phyloP scores from a whole-genome alignment of 495 filamentous ascomycete genomes.

The Talaromyces nanjingensis region DNA sequence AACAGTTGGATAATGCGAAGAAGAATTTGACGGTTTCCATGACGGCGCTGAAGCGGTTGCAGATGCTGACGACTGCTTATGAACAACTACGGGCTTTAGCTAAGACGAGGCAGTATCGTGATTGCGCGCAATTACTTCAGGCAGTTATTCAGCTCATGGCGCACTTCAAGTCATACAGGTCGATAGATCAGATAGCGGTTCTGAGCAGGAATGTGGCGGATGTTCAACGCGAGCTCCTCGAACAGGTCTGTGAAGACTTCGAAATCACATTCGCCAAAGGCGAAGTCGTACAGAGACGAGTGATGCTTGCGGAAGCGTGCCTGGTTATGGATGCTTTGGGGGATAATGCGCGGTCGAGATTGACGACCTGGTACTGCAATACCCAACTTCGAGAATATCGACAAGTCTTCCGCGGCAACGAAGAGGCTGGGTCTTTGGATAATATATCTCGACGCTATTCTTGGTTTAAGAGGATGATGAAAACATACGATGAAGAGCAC shows the following conservation, averaged over 20 bases:
- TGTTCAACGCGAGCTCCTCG: slow-evolving; percentile 84
- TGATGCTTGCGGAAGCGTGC: slow-evolving; percentile 77
- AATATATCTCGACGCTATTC: slow-evolving; percentile 93
- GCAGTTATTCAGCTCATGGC: slow-evolving; percentile 97
- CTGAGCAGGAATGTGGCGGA: slow-evolving; percentile 91
- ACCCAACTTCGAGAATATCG: slow-evolving; percentile 93
- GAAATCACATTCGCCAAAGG: slow-evolving; percentile 90
- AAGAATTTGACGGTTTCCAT: slow-evolving; percentile 93
- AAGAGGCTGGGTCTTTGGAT: slow-evolving; percentile 94
- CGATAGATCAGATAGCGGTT: slow-evolving; percentile 95
- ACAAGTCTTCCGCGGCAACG: slow-evolving; percentile 90
- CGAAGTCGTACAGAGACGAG: slow-evolving; percentile 64
- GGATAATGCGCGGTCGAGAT: slow-evolving; percentile 72
- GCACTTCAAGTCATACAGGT: slow-evolving; percentile 96
- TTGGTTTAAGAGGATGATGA: slow-evolving; percentile 94
- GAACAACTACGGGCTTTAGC: slow-evolving; percentile 85
- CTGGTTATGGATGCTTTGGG: slow-evolving; percentile 92
- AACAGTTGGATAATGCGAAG: slow-evolving; percentile 93
- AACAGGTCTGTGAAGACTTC: slow-evolving; percentile 98
- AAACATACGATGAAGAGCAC: slow-evolving; percentile 94
- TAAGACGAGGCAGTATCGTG: slow-evolving; percentile 84
- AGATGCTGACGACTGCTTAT: slow-evolving; percentile 98
- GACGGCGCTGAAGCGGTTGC: slow-evolving; percentile 93
- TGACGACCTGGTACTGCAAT: slow-evolving; percentile 97
- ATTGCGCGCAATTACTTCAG: slow-evolving; percentile 91